Evolutionary conservation across 202 grass and related monocot species (phyloP).

Genomic region (Digitaria exilis): DNA sequence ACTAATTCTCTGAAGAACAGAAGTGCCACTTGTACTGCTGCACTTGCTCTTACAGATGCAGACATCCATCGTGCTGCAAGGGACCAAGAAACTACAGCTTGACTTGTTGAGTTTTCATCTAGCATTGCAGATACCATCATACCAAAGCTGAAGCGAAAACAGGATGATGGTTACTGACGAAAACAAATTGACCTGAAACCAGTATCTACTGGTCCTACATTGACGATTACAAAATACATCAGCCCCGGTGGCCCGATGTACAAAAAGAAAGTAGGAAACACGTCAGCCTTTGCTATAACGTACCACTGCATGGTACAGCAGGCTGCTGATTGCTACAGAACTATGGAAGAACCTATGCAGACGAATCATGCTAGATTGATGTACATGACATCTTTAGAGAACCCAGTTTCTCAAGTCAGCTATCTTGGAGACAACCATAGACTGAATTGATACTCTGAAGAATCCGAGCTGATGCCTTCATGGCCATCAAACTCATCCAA

Average conservation of each 20-base stretch:
- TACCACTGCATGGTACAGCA: constrained; percentile 11
- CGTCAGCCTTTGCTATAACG: neutral
- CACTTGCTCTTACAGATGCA: neutral
- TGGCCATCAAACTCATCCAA: constrained; percentile 67
- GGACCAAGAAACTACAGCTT: neutral
- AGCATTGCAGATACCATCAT: too few species aligned
- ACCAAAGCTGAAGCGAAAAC: neutral
- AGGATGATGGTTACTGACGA: neutral
- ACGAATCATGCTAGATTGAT: neutral
- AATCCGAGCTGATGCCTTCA: constrained; percentile 64
- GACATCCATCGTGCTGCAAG: neutral
- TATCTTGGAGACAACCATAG: constrained; percentile 56
- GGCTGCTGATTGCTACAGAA: neutral
- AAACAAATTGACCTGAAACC: neutral
- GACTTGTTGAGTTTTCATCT: neutral
- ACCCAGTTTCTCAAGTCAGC: neutral
- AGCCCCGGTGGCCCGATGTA: neutral
- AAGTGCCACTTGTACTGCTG: constrained; percentile 25
- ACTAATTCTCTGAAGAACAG: constrained; percentile 29
- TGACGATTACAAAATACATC: neutral
- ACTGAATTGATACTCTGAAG: constrained; percentile 14
- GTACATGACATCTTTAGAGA: neutral
- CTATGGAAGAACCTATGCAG: neutral
- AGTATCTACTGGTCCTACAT: neutral
- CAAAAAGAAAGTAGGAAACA: too few species aligned